These are phyloP conservation scores for Chlorella sp. DNA, from an alignment of 139 green algal species.

Conservation along the genomic window DNA sequence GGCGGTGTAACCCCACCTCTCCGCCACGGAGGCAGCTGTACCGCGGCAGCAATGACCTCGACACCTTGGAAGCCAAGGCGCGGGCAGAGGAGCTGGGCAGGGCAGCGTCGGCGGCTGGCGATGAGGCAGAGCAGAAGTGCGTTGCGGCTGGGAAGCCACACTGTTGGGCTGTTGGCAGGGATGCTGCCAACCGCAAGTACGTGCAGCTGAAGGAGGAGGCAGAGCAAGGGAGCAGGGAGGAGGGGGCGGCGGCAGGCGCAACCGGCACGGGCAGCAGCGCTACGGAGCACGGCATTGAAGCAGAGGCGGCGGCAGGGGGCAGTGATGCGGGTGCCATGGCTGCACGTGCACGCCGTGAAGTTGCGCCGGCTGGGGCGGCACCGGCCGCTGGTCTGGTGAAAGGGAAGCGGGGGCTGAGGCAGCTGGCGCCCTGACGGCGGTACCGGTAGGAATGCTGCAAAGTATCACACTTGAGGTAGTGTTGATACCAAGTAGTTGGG, in stretches of 20 bases:
- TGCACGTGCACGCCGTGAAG: neutral
- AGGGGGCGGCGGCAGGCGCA: neutral
- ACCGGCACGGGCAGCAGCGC: neutral
- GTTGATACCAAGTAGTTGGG: too few relatives aligned
- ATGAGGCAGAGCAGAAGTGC: neutral
- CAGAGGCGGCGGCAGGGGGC: neutral
- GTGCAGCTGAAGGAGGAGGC: neutral
- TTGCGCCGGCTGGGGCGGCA: neutral
- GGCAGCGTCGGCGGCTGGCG: neutral
- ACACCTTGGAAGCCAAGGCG: neutral
- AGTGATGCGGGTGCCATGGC: neutral
- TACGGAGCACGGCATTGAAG: neutral
- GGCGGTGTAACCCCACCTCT: too few relatives aligned
- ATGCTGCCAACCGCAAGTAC: neutral
- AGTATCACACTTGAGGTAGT: too few relatives aligned
- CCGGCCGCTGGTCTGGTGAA: neutral
- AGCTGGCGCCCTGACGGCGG: too few relatives aligned
- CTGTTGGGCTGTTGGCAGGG: neutral
- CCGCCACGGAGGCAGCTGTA: constrained; percentile 20
- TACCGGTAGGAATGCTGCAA: too few relatives aligned
- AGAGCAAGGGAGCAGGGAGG: neutral
- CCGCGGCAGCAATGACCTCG: neutral
- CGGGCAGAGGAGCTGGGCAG: neutral
- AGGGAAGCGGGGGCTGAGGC: too few relatives aligned
- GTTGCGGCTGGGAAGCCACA: neutral